Evolutionary conservation across 129 eudicot species (phyloP).

Genomic region (Calendula officinalis): DNA sequence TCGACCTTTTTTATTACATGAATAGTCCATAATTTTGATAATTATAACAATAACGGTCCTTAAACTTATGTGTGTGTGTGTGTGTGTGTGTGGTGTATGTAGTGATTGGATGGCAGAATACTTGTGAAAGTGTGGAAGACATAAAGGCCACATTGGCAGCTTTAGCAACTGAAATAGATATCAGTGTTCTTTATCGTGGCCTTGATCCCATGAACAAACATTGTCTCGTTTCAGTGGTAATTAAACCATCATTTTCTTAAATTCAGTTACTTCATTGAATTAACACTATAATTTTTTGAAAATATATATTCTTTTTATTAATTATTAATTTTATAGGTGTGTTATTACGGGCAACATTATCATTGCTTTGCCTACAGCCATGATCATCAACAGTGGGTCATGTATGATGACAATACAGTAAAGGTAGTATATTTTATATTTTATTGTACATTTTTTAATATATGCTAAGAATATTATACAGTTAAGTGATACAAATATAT

Average conservation of each 20-base stretch:
- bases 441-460: too few species aligned
- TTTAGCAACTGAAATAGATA: slow-evolving; percentile 66
- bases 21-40: too few species aligned
- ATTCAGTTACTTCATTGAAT: neutral
- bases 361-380: slow-evolving; percentile 93
- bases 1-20: too few species aligned
- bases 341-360: slow-evolving; percentile 96
- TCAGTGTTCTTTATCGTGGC: slow-evolving; percentile 82
- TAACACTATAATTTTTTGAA: too few species aligned
- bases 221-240: slow-evolving; percentile 84
- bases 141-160: slow-evolving; percentile 74
- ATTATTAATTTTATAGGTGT: slow-evolving; percentile 49
- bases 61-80: neutral
- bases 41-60: too few species aligned
- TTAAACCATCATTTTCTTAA: neutral
- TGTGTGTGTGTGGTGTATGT: slow-evolving; percentile 28
- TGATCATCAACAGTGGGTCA: slow-evolving; percentile 67
- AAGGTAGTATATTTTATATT: slow-evolving; percentile 42
- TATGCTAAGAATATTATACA: too few species aligned
- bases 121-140: slow-evolving; percentile 81
- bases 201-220: slow-evolving; percentile 67
- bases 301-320: slow-evolving; percentile 6
- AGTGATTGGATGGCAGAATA: slow-evolving; percentile 97
- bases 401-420: slow-evolving; percentile 96
- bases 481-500: neutral